Base-by-base conservation (phyloP, 2,329 filamentous ascomycete genomes). In the Stagonosporopsis vannaccii region DNA sequence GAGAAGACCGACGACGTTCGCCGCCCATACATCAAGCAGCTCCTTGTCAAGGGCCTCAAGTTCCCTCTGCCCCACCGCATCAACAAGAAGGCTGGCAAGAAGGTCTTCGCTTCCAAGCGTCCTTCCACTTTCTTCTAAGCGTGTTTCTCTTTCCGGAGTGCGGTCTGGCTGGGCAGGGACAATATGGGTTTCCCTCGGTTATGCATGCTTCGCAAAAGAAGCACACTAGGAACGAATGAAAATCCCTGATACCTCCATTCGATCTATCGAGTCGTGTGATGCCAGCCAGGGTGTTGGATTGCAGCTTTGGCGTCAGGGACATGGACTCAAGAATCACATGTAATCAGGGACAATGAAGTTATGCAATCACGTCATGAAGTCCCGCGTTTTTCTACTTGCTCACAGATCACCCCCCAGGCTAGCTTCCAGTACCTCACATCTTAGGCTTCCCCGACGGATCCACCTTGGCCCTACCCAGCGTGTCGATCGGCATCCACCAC, bases 1-100 rank as follows among this genome's bases (percentile, higher is more conserved):
- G 90, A 96, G 86, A 97, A 97, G 88, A 85, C 82, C 77, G 91
- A 93, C 71, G 92, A 95, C 79, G 85, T 99, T 85, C 95, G 94
- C 86, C 92, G 95, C 81, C 94, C 95, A 71, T 99, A 99, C 89
- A 96, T 99, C 87, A 96, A 93, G 87, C 95, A 99, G 85, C 91
- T 99, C 81, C 83, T 96, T 79, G 84, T 86, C 82, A 98, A 98
- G 90, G 80, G 87, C 82, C 91, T 99, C 82, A 91, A 90, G 83
- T 99, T 99, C 91, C 95, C 95, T 80, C 91, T 99, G 72, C 95
- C 95, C 79, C 95, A 99, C 88, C 95, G 96, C 77, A 83, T 93
- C 78, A 85, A 89, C 84, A 93, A 92, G 84, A 85, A 86, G 81
- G 82, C 81, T 80, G 87, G 84, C 85, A 90, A 90, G 86, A 96